Conservation (phyloP, 2,329 filamentous ascomycete species). For the Colletotrichum musicola region DNA sequence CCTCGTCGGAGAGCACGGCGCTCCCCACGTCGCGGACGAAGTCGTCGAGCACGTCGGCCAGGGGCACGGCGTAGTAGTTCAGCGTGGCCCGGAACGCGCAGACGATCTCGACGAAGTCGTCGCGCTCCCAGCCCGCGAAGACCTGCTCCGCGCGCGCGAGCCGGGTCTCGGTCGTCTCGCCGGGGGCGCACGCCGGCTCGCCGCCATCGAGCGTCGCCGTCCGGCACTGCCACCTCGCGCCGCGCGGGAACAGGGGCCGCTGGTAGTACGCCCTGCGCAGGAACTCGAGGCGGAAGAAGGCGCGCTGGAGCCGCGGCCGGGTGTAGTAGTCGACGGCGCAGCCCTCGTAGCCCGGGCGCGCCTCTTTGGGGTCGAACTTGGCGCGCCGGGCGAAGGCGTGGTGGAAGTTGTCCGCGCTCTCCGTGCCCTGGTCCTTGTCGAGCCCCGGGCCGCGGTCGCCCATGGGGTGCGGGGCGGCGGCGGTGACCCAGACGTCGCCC, state of each 20-base stretch:
- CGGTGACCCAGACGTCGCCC: too few species aligned
- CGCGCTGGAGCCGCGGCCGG: constrained; percentile 20
- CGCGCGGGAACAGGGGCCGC: constrained; percentile 9
- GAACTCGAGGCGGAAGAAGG: constrained; percentile 34
- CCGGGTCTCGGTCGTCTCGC: constrained; percentile 13
- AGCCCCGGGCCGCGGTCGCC: neutral
- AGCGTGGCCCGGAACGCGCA: constrained; percentile 34
- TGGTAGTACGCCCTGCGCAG: constrained; percentile 17
- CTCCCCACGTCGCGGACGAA: neutral
- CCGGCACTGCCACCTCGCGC: constrained; percentile 9
- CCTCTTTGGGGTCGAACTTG: neutral
- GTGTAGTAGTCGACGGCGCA: neutral
- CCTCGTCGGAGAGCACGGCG: neutral
- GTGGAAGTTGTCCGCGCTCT: constrained; percentile 7
- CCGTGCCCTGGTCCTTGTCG: constrained; percentile 8
- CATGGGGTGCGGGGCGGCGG: neutral
- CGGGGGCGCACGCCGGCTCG: neutral
- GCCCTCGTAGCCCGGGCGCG: neutral
- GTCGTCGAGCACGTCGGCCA: neutral
- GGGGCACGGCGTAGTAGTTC: constrained; percentile 15
- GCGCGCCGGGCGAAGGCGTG: constrained; percentile 12
- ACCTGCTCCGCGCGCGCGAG: constrained; percentile 1
- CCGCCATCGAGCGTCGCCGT: neutral
- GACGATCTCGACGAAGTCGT: constrained; percentile 15
- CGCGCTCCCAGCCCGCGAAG: constrained; percentile 10